phyloP scores from a whole-genome alignment of 345 rosid species.

The Corchorus olitorius region DNA sequence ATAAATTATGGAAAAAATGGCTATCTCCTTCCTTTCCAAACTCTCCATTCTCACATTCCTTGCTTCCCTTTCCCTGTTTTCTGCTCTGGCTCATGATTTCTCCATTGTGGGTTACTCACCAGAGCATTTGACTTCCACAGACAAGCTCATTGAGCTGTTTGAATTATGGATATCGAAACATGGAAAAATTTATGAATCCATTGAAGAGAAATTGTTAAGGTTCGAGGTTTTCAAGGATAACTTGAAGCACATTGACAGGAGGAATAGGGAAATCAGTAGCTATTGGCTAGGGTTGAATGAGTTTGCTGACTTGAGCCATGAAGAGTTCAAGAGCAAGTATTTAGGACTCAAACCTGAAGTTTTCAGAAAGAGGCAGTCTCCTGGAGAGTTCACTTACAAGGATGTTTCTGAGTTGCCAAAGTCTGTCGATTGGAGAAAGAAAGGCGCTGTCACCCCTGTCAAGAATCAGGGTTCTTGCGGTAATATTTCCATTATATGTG shows the following conservation, averaged over 20 bases:
- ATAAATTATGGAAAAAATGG: too few species aligned
- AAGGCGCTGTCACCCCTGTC: conserved; percentile 69
- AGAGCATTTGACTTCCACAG: conserved; percentile 56
- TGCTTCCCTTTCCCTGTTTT: conserved; percentile 36
- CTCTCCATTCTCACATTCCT: conserved; percentile 39
- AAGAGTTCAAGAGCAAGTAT: conserved; percentile 60
- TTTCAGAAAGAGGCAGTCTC: conserved; percentile 16
- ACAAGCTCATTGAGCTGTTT: conserved; percentile 62
- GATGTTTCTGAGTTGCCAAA: conserved; percentile 50
- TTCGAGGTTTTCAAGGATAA: conserved; percentile 77
- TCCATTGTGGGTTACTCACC: conserved; percentile 77
- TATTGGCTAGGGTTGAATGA: conserved; percentile 67
- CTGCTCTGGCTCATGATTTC: conserved; percentile 56
- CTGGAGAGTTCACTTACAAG: conserved; percentile 31
- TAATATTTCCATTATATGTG: conserved; percentile 6
- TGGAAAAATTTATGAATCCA: conserved; percentile 51
- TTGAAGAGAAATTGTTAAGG: conserved; percentile 66
- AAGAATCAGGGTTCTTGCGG: conserved; percentile 88
- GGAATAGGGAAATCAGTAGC: conserved; percentile 57
- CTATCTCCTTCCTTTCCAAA: conserved; percentile 29
- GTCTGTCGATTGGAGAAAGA: conserved; percentile 81
- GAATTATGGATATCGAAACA: conserved; percentile 78
- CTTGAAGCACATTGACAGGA: conserved; percentile 71
- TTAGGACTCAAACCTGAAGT: conserved; percentile 39
- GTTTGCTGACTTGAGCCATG: conserved; percentile 63